Evolutionary conservation across 2,329 filamentous ascomycete genomes (phyloP).

Genomic region (Tolypocladium capitatum): DNA sequence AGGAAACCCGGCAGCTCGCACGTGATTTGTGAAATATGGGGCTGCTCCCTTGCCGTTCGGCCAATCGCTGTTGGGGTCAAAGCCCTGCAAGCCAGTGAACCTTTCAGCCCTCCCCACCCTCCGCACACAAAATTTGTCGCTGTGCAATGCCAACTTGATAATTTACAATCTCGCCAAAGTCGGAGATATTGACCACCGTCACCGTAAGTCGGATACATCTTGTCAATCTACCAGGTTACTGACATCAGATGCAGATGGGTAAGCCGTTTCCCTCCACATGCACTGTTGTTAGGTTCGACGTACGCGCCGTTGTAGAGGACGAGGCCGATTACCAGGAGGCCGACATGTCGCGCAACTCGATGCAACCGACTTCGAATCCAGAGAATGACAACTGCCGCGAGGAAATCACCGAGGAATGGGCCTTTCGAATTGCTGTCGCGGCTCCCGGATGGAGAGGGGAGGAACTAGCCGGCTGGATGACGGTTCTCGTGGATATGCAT

Average conservation of each 20-base stretch:
- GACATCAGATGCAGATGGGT: slow-evolving; percentile 42
- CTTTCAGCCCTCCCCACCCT: slow-evolving; percentile 24
- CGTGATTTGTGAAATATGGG: slow-evolving; percentile 1
- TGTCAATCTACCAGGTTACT: slow-evolving; percentile 26
- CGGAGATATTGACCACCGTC: slow-evolving; percentile 32
- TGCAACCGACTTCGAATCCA: neutral
- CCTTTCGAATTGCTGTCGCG: neutral
- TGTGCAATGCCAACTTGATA: slow-evolving; percentile 23
- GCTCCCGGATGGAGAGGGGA: neutral
- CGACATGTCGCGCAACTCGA: neutral
- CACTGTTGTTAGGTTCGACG: slow-evolving; percentile 5
- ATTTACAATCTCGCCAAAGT: slow-evolving; percentile 28
- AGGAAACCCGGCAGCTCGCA: too few relatives aligned
- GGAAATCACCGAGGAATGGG: neutral
- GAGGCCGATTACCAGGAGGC: neutral
- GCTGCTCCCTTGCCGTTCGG: neutral
- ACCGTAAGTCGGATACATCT: slow-evolving; percentile 29
- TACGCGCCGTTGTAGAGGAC: neutral
- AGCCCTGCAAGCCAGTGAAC: slow-evolving; percentile 22
- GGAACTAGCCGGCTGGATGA: neutral
- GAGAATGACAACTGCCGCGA: neutral
- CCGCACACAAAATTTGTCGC: slow-evolving; percentile 30
- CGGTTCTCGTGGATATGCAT: neutral
- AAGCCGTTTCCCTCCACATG: slow-evolving; percentile 26
- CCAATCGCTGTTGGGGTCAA: slow-evolving; percentile 23